Conservation (phyloP, 2,329 filamentous ascomycete genomes). For the Hymenoscyphus salicellus region DNA sequence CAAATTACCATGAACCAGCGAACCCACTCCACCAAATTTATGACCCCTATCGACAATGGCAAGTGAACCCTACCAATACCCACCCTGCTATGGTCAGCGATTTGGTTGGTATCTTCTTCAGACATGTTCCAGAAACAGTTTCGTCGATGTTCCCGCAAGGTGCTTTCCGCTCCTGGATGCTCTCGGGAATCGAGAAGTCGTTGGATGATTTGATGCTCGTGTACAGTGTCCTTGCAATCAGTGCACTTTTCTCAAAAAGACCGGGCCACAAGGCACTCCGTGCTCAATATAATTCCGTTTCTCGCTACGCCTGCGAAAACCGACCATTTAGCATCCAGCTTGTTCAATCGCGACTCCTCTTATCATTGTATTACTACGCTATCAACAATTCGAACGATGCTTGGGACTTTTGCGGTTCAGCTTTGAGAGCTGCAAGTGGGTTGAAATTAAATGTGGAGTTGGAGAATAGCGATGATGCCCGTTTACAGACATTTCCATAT, state of each 20-base stretch:
- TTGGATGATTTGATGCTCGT: constrained; percentile 57
- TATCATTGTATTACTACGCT: constrained; percentile 64
- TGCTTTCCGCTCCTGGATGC: constrained; percentile 54
- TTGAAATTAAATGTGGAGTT: constrained; percentile 64
- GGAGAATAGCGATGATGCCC: constrained; percentile 44
- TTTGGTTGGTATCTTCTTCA: constrained; percentile 55
- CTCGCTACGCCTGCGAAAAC: constrained; percentile 54
- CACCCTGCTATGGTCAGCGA: constrained; percentile 49
- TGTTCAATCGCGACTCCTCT: constrained; percentile 64
- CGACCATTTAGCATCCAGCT: constrained; percentile 59
- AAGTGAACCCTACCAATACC: constrained; percentile 50
- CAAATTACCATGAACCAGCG: constrained; percentile 24
- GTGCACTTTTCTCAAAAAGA: constrained; percentile 51
- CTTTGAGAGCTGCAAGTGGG: constrained; percentile 56
- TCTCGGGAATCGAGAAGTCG: constrained; percentile 44
- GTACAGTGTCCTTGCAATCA: constrained; percentile 57
- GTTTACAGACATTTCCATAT: constrained; percentile 48
- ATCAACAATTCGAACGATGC: constrained; percentile 57
- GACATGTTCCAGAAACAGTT: constrained; percentile 51
- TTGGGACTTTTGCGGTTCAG: constrained; percentile 62
- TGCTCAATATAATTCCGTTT: constrained; percentile 51
- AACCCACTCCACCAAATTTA: constrained; percentile 18
- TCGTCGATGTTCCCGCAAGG: constrained; percentile 55
- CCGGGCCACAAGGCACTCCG: constrained; percentile 44
- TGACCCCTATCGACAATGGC: constrained; percentile 27